Conservation (phyloP, 352 stramenopile genomes). For the Pythium rhizo-oryzae region DNA sequence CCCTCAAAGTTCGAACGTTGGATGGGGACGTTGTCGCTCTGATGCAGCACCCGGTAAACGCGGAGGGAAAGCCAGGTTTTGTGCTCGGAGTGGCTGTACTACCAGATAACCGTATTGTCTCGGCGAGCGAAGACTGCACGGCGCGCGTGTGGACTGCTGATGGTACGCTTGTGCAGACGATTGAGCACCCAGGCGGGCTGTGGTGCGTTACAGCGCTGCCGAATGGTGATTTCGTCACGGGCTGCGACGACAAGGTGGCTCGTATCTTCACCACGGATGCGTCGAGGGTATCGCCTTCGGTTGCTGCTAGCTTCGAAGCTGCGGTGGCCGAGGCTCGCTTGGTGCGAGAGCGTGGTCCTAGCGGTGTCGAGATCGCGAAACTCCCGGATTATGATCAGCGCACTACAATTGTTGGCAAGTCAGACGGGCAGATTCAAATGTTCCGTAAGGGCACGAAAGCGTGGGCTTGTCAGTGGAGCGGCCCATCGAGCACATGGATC, state of each 20-base stretch:
- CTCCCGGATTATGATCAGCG: slow-evolving; percentile 94
- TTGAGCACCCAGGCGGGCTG: slow-evolving; percentile 83
- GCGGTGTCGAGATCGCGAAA: slow-evolving; percentile 93
- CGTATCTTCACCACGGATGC: slow-evolving; percentile 91
- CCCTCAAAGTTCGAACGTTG: slow-evolving; percentile 65
- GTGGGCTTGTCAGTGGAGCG: slow-evolving; percentile 96
- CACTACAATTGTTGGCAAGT: slow-evolving; percentile 68
- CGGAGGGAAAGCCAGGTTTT: slow-evolving; percentile 84
- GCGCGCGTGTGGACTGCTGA: slow-evolving; percentile 71
- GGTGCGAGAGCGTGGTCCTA: slow-evolving; percentile 77
- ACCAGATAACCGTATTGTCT: slow-evolving; percentile 57
- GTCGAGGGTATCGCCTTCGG: slow-evolving; percentile 60
- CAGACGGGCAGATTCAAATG: slow-evolving; percentile 95
- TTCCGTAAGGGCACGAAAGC: slow-evolving; percentile 94
- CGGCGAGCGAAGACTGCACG: slow-evolving; percentile 84
- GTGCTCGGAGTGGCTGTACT: slow-evolving; percentile 75
- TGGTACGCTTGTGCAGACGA: slow-evolving; percentile 65
- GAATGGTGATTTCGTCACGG: slow-evolving; percentile 92
- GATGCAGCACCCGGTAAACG: slow-evolving; percentile 80
- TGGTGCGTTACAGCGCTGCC: slow-evolving; percentile 83
- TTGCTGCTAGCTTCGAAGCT: slow-evolving; percentile 65
- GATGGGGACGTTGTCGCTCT: slow-evolving; percentile 61
- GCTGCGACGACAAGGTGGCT: slow-evolving; percentile 93
- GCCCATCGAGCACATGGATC: slow-evolving; percentile 92
- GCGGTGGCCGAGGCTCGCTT: slow-evolving; percentile 62